Base-by-base conservation (phyloP, 2,329 filamentous ascomycete species). In the Ophiostoma triangulosporum region DNA sequence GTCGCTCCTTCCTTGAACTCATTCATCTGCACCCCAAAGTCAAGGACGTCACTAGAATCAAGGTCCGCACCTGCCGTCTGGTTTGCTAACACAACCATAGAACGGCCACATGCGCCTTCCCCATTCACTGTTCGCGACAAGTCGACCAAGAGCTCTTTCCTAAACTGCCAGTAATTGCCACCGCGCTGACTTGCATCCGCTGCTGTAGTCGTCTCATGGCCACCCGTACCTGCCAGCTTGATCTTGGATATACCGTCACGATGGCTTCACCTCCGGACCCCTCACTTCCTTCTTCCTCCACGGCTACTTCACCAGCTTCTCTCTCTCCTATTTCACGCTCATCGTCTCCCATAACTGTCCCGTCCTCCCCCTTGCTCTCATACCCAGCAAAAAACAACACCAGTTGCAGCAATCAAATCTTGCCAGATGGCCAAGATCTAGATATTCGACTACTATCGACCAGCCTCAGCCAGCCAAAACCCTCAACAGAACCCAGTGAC, bases 221-320 rank as follows among this genome's bases (percentile, higher is more conserved):
- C 27, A 27, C 45, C 27, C 45, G 45, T 24, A 7, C 46, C 46
- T 48, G 29, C 46, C 29, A 15, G 7, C 14, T 31, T 33, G 6
- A 15, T 32, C 17, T 14, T 12, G 17, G 33, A 15, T 7, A 22
- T 14, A 22, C 46, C 46, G 6, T 20, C 26, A 48, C 46, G 27
- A 48, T 48, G 46, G 46, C 46, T 22, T 48, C 46, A 48, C 46
- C 46, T 15, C 46, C 46, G 15, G 22, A 27, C n/a, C 46, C 46
- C 46, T n/a, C n/a, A n/a, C n/a, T n/a, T n/a, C 48, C 32, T 35
- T 22, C 15, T 33, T 50, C 31, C 22, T 36, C 15, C 15, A 33
- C 9, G 36, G 40, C 51, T 52, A 14, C 51, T 52, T 52, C 51
- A 33, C 51, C 46, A 31, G 46, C 29, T 24, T 20, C 46, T 14